Base-by-base conservation (phyloP, 2,329 filamentous ascomycete species). In the Incumbomyces lentus region DNA sequence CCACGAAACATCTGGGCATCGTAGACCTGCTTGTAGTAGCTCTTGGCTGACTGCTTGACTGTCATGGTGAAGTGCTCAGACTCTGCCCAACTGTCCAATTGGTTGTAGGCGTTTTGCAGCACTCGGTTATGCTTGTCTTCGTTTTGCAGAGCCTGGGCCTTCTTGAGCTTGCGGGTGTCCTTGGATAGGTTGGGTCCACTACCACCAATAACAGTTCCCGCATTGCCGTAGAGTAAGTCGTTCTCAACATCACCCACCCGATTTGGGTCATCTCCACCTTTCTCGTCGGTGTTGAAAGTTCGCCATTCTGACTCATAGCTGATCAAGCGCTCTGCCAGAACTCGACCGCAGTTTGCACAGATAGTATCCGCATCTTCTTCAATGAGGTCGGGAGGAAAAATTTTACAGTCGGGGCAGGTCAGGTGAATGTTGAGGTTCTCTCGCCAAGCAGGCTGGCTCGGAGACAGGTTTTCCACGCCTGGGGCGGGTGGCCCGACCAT, bases 291-390 rank as follows among this genome's bases (percentile, higher is more conserved):
- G 62, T 89, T 88, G 69, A 98, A 98, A 1, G 92, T 98, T 63
- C 92, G 86, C 92, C 92, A 98, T 70, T 98, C 92, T 40, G 88
- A 95, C 52, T 93, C 84, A 51, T 86, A 93, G 63, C 98, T 93
- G 61, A 98, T 89, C 63, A 92, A 88, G 55, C 87, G 84, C 60
- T 90, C 85, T 50, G 85, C 84, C 26, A 98, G 77, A 5, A 98
- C 92, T 30, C 95, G 74, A 32, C 92, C 92, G 60, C 92, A 98
- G 51, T 84, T 87, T 49, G 78, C 84, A 63, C 92, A 98, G 46
- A 98, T 87, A 63, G 93, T 86, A 65, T 98, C 92, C 54, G 82
- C 85, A 5, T 88, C 88, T 63, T 96, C 92, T 62, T 96, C 92
- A 38, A 92, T 78, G 31, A 98, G 73, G 54, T 95, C 89, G 4